phyloP scores from a whole-genome alignment of 257 asterid species.

The Solanum microdontum region DNA sequence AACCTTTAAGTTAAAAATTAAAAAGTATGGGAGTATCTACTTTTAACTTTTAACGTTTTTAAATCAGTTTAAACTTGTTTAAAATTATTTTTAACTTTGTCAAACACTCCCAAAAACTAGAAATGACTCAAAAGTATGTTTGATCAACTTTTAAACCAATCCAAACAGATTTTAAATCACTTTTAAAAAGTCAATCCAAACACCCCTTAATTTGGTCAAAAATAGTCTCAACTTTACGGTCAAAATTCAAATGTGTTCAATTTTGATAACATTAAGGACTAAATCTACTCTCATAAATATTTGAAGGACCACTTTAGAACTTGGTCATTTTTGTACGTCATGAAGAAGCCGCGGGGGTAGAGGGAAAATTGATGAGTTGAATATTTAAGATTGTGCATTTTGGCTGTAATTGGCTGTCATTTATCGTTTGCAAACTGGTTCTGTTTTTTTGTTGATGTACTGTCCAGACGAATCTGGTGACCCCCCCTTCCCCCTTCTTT shows the following conservation, averaged over 20 bases:
- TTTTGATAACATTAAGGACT: not conserved
- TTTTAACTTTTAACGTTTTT: no score
- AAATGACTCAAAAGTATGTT: no score
- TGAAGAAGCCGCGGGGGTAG: not conserved
- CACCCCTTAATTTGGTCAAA: not conserved
- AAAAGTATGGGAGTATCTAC: no score
- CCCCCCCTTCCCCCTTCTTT: not conserved
- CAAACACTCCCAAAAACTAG: no score
- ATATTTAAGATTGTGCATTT: conserved; percentile 21
- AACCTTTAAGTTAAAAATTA: no score
- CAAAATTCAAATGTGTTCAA: not conserved
- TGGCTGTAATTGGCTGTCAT: conserved; percentile 42
- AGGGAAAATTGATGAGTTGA: not conserved
- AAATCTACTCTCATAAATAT: not conserved
- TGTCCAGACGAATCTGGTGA: conserved; percentile 39
- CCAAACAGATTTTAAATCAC: no score
- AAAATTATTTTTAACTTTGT: no score
- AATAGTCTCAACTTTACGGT: not conserved
- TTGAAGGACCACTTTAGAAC: not conserved
- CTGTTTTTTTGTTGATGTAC: conserved; percentile 17
- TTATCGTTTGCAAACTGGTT: not conserved
- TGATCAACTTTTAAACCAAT: no score
- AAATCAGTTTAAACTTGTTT: no score
- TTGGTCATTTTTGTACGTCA: not conserved
- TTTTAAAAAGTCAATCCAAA: no score